These are phyloP conservation scores for Marsdenia floribunda DNA, from an alignment of 257 asterid genomes.

Conservation along the genomic window DNA sequence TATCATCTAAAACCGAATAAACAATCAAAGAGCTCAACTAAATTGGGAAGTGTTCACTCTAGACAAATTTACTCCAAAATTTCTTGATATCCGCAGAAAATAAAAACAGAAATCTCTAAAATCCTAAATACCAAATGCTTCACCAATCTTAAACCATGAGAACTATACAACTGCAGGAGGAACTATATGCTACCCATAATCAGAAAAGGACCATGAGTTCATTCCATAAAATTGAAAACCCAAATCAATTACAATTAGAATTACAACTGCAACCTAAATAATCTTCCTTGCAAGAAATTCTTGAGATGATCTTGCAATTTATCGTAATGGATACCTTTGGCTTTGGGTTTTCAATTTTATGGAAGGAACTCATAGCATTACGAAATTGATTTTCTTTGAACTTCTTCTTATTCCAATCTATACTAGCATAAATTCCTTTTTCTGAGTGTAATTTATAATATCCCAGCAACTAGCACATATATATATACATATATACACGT, in stretches of 20 bases:
- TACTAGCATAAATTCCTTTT: too few species aligned
- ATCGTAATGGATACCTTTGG: too few species aligned
- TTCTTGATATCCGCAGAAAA: neutral
- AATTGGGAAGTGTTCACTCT: too few species aligned
- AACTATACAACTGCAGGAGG: neutral
- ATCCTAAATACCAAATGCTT: neutral
- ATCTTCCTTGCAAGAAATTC: neutral
- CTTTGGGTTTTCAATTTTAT: too few species aligned
- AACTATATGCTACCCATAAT: neutral
- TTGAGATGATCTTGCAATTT: neutral
- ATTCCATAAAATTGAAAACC: neutral
- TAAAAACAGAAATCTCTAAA: neutral
- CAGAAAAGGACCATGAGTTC: neutral
- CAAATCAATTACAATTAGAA: neutral
- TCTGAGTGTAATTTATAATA: too few species aligned
- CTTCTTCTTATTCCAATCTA: too few species aligned
- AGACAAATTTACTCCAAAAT: too few species aligned
- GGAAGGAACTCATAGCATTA: too few species aligned
- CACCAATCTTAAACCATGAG: neutral
- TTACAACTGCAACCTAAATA: neutral
- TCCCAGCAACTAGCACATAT: too few species aligned
- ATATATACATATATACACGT: too few species aligned
- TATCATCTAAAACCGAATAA: neutral
- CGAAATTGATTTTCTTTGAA: too few species aligned
- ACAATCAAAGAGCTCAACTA: neutral